A percentile compares a stretch with the other conserved stretches of the same genome.
These are phyloP conservation scores for Monilinia fructigena DNA, from an alignment of 2,329 filamentous ascomycete genomes.

Conservation along the genomic window DNA sequence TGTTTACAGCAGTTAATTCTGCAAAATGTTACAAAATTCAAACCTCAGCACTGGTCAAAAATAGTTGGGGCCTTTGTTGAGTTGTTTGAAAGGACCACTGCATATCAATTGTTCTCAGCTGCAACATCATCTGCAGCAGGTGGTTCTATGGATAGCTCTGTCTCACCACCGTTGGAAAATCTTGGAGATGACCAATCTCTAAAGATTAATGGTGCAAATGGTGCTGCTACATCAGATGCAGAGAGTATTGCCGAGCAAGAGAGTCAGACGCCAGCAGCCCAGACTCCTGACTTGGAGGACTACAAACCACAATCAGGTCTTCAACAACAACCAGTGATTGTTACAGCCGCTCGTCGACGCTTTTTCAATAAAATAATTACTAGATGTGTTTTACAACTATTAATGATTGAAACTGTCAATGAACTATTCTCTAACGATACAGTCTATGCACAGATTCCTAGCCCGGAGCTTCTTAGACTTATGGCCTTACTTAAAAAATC, in stretches of 20 bases:
- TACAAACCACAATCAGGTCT: constrained; percentile 75
- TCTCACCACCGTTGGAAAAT: constrained; percentile 34
- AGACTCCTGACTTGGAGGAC: constrained; percentile 59
- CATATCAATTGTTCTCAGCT: constrained; percentile 93
- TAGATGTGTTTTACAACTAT: constrained; percentile 90
- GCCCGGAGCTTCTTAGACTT: constrained; percentile 79
- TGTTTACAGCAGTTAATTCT: constrained; percentile 95
- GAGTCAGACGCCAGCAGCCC: constrained; percentile 33
- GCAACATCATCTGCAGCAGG: constrained; percentile 53
- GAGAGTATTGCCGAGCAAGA: constrained; percentile 39
- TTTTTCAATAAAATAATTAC: constrained; percentile 99
- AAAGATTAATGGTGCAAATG: constrained; percentile 58
- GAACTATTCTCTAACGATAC: constrained; percentile 97
- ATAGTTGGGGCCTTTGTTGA: constrained; percentile 96
- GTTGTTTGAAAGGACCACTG: constrained; percentile 90
- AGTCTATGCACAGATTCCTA: constrained; percentile 92
- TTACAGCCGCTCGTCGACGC: constrained; percentile 86
- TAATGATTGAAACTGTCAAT: constrained; percentile 99
- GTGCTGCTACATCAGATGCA: constrained; percentile 38
- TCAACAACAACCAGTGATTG: constrained; percentile 85
- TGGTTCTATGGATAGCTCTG: constrained; percentile 54
- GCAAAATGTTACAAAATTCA: constrained; percentile 94
- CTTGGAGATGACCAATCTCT: constrained; percentile 52
- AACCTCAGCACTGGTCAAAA: constrained; percentile 82
- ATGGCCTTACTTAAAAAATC: constrained; percentile 95